These are phyloP conservation scores for Chlorella sp. DNA, from an alignment of 139 green algal genomes.

Conservation along the genomic window DNA sequence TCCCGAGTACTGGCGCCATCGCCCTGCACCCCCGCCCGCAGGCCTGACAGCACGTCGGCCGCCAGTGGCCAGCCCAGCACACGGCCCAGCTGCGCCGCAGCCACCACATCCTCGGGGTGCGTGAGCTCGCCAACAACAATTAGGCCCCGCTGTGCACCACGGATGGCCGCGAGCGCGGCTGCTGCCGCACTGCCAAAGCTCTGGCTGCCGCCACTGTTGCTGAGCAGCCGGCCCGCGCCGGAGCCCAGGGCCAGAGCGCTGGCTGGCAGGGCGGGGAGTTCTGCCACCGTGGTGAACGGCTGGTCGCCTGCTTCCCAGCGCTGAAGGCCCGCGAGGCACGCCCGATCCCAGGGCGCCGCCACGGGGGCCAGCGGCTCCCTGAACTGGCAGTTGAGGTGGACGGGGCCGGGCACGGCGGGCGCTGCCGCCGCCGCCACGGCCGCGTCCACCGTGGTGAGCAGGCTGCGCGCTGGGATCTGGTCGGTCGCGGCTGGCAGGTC, in stretches of 20 bases:
- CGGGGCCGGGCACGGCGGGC: slow-evolving; percentile 68
- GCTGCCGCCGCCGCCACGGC: slow-evolving; percentile 49
- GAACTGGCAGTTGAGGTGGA: slow-evolving; percentile 97
- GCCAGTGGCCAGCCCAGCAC: slow-evolving; percentile 84
- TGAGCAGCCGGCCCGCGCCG: neutral
- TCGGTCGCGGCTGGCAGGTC: slow-evolving; percentile 76
- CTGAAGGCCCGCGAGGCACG: slow-evolving; percentile 52
- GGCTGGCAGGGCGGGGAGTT: no score
- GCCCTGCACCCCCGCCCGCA: neutral
- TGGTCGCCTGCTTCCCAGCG: slow-evolving; percentile 49
- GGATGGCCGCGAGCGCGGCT: slow-evolving; percentile 1
- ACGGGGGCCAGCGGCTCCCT: slow-evolving; percentile 80
- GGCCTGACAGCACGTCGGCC: slow-evolving; percentile 81
- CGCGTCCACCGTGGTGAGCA: slow-evolving; percentile 72
- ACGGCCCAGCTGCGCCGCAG: slow-evolving; percentile 49
- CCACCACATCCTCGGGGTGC: slow-evolving; percentile 54
- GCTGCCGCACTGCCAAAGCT: neutral
- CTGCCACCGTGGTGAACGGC: slow-evolving; percentile 46
- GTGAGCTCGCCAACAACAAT: slow-evolving; percentile 81
- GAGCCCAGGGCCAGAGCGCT: neutral
- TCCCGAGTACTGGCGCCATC: neutral
- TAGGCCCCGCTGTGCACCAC: slow-evolving; percentile 58
- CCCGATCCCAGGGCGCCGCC: slow-evolving; percentile 3
- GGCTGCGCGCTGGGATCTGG: slow-evolving; percentile 52
- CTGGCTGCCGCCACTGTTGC: neutral